Evolutionary conservation across 2,329 filamentous ascomycete genomes (phyloP), one percentile per base, ranked within the genome.

Genomic region (Penicillium sp.): DNA sequence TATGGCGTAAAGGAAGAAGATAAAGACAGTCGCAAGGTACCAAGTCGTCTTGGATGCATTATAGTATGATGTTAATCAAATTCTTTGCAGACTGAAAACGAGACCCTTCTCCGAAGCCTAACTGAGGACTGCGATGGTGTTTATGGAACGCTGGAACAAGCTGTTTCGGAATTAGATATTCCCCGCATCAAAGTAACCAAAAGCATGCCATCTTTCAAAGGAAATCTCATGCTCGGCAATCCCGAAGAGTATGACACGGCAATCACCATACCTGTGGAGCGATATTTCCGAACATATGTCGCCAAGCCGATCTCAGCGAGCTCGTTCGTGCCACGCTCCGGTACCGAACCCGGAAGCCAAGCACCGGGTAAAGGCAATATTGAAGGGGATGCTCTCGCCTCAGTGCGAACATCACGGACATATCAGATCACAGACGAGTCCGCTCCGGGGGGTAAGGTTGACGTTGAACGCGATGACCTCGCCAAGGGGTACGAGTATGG

Each of bases 401-500:
- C 83, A 1, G 89, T 97, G n/a, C 88, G 86, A 64, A 88, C 84
- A 56, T 80, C 87, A n/a, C 85, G 90, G 40, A 85, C 85, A 1
- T 99, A 97, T 74, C 88, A 88, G 66, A 83, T 97, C 56, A 84
- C 87, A 36, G 90, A 97, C 58, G 82, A 88, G 5, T 78, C 83
- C 37, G 86, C 86, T 0, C 86, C 88, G 0, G 91, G 90, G 16
- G 89, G 89, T 12, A 96, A 93, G 75, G 82, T 82, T 51, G 90
- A 96, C 50, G 86, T 99, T 26, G 85, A 89, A 28, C 85, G 86
- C 55, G 91, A 96, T 14, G 84, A 90, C 16, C 80, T 99, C 36
- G 90, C 90, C n/a, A 96, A 91, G 71, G 94, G 94, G 0, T 99
- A 93, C 67, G 87, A 91, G 67, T 99, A 99, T 70, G 94, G 94